Percentiles rank a stretch among this genome's conserved stretches.
Conservation (phyloP, 2,329 filamentous ascomycete genomes). For the Cladosporium cucumerinum region DNA sequence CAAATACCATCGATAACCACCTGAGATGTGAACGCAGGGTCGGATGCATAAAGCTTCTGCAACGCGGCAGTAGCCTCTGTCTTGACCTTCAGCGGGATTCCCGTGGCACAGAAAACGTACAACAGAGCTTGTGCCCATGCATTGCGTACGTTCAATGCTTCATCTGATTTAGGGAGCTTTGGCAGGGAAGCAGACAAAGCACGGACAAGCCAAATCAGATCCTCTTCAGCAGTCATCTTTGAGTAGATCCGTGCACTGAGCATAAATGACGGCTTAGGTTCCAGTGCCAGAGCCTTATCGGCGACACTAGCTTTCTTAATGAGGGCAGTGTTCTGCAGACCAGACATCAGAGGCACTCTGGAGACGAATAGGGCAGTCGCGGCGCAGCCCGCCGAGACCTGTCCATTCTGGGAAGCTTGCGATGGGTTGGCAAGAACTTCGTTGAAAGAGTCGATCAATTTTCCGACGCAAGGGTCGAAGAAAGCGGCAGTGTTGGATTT, state of each 20-base stretch:
- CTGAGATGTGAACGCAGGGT: conserved; percentile 57
- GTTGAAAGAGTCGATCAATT: conserved; percentile 67
- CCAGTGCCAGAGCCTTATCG: conserved; percentile 63
- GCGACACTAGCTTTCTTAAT: conserved; percentile 61
- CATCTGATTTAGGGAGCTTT: conserved; percentile 51
- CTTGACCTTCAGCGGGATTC: conserved; percentile 59
- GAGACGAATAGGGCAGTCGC: conserved; percentile 60
- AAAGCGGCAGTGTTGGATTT: conserved; percentile 47
- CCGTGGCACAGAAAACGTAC: conserved; percentile 67
- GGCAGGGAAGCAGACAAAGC: conserved; percentile 63
- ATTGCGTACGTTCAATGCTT: conserved; percentile 17
- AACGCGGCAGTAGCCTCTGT: conserved; percentile 62
- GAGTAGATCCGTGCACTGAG: conserved; percentile 81
- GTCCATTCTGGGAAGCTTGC: conserved; percentile 73
- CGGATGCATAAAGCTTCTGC: conserved; percentile 60
- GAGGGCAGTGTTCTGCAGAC: conserved; percentile 55
- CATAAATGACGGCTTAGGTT: conserved; percentile 84
- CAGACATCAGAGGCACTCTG: conserved; percentile 50
- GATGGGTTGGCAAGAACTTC: conserved; percentile 77
- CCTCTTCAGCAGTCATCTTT: conserved; percentile 71
- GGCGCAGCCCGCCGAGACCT: conserved; percentile 77
- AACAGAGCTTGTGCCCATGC: conserved; percentile 80
- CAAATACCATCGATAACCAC: conserved; percentile 71
- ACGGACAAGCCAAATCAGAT: conserved; percentile 72
- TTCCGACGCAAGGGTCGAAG: conserved; percentile 49